Evolutionary conservation across 1,139 yeast species (phyloP), one percentile per base, ranked within the genome.

Genomic region (Saccharomyces pastorianus): DNA sequence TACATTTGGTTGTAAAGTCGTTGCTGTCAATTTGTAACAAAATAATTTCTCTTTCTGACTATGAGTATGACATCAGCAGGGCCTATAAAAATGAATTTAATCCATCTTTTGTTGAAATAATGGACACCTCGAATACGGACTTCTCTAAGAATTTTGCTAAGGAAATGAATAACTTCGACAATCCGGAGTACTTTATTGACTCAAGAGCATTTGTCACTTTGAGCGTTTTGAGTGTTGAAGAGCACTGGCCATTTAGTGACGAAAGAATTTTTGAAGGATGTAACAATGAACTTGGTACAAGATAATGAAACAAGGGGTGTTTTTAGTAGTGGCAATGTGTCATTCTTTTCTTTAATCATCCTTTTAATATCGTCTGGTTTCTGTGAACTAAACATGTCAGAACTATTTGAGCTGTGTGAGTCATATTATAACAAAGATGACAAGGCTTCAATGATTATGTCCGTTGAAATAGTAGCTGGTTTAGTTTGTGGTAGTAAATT

Each of bases 1-100:
- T 91, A 1, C 78, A 83, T 54, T 71, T 81, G 48, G 85, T 88
- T 11, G 73, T 85, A 55, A 82, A 81, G 56, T 88, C 91, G 11
- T 68, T 86, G 23, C 74, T 85, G 2, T 76, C 80, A 42, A 64
- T 87, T 17, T 68, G 85, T 38, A 79, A 78, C 56, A 81, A 82
- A 55, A 67, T 83, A 11, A 73, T 77, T 50, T 70, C 77, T 0
- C 71, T 83, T 50, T 85, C 86, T 7, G 72, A 74, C n/a, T 76
- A 75, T 56, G 76, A 76, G 1, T 83, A 88, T 64, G 76, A 83
- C 55, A 61, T 81, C 41, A 63, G 68, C 1, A 77, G 76, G 34
- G 74, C 78, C 1, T 77, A 76, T 57, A 76, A 79, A 52, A 72
- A 78, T 27, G 63, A 71, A 6, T 78, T 71, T 56, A 54, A 72